Conservation (phyloP, 495 filamentous ascomycete species). For the Endocarpon pusillum region DNA sequence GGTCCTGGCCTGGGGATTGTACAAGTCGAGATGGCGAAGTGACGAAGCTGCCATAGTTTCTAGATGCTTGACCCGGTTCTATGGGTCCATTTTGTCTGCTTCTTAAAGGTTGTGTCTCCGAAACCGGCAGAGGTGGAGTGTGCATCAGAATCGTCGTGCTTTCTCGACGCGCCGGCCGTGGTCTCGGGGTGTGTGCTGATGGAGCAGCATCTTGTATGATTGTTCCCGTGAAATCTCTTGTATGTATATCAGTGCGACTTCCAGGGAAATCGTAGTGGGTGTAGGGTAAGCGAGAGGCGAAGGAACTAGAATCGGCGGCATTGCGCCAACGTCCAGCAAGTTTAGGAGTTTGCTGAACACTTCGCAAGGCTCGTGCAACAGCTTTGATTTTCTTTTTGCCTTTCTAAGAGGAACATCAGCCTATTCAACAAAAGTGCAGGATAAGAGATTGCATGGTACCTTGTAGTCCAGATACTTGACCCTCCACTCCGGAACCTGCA, state of each 20-base stretch:
- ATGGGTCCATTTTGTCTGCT: too few relatives aligned
- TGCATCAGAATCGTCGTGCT: not conserved
- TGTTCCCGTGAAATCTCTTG: too few relatives aligned
- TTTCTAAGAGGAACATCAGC: conserved; percentile 16
- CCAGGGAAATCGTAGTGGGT: too few relatives aligned
- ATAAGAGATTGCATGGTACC: conserved; percentile 17
- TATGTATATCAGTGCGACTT: too few relatives aligned
- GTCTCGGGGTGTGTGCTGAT: too few relatives aligned
- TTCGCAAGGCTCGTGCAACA: conserved; percentile 50
- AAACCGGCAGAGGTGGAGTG: conserved; percentile 14
- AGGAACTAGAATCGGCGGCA: too few relatives aligned
- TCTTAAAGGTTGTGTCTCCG: conserved; percentile 1
- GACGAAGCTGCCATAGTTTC: conserved; percentile 62
- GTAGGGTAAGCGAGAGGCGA: too few relatives aligned
- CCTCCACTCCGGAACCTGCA: conserved; percentile 92
- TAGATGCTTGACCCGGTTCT: conserved; percentile 7
- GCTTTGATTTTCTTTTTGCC: conserved; percentile 85
- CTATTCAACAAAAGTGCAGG: not conserved
- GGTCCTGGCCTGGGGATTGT: conserved; percentile 19
- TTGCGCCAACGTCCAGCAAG: too few relatives aligned
- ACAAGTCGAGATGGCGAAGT: conserved; percentile 36
- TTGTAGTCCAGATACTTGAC: conserved; percentile 89
- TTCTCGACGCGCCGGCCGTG: not conserved
- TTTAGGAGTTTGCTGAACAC: conserved; percentile 38
- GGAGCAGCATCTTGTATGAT: too few relatives aligned